Base-by-base conservation (phyloP, 805 yeast genomes). In the Pichia thaimueangensis region DNA sequence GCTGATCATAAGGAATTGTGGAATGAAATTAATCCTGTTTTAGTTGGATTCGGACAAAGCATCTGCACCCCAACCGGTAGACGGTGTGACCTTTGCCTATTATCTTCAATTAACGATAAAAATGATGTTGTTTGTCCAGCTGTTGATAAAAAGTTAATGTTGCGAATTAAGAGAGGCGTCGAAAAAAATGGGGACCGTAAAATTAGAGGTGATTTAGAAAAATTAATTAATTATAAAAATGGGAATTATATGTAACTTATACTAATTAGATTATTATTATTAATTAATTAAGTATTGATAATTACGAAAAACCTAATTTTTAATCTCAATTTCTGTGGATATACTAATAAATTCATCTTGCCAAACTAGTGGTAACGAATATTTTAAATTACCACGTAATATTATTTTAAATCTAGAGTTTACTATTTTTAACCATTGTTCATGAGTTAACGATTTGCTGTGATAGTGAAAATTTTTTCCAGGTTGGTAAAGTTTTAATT, bases 31-130 rank as follows among this genome's bases (percentile, higher is more conserved):
- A 89, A 89, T 58, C 95, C 95, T 1, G 60, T 83, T 9, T 61
- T 91, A 6, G 97, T 89, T 8, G 97, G 97, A 4, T 89, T 88
- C 67, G 97, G 97, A 11, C 97, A 89, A 59, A 80, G 82, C 0
- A 73, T 89, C 3, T 89, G 97, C 57, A 72, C 78, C 9, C 84
- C 95, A 0, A 70, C 81, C 42, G 79, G 80, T 5, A 59, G 72
- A 11, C 70, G 82, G 47, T 87, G 96, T 61, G 89, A 82, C 54
- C 50, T 81, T 6, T 87, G 96, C 52, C 55, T 73, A 4, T 62
- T 81, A 53, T 45, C 48, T 5, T 17, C 27, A 28, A 40, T 48
- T 19, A 33, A 40, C 20, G 34, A 43, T 12, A 38, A 35, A 16
- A 39, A 38, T 28, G 37, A 35, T 30, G 74, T 71, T 0, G 52